Conservation (phyloP, 441 rosid species). For the Populus hybrid region DNA sequence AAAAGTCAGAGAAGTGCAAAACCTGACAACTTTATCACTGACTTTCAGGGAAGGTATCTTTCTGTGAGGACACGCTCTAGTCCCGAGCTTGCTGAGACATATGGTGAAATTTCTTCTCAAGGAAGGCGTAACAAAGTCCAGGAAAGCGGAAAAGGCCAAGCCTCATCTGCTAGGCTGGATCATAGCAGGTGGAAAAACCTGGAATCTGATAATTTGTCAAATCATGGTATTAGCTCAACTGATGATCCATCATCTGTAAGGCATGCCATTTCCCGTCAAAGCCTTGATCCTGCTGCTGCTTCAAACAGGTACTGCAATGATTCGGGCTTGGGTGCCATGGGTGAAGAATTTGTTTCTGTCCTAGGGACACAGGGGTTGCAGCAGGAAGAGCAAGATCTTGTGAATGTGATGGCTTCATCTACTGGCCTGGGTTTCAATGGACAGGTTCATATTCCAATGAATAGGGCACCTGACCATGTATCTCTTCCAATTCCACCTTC, state of each 20-base stretch:
- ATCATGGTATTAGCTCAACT: constrained; percentile 31
- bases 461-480: constrained; percentile 56
- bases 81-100: constrained; percentile 88
- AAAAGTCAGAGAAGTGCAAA: constrained; percentile 49
- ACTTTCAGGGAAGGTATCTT: constrained; percentile 61
- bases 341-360: constrained; percentile 55
- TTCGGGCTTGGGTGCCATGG: constrained; percentile 35
- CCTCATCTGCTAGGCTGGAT: constrained; percentile 45
- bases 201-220: constrained; percentile 48
- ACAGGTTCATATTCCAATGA: constrained; percentile 63
- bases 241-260: constrained; percentile 51
- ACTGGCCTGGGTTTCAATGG: constrained; percentile 66
- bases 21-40: constrained; percentile 49
- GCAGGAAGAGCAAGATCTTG: constrained; percentile 81
- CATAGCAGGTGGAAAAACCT: constrained; percentile 42
- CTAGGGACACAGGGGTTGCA: constrained; percentile 62
- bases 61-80: constrained; percentile 95
- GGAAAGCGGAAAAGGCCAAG: constrained; percentile 61
- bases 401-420: constrained; percentile 63
- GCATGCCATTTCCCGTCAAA: constrained; percentile 44
- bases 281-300: constrained; percentile 39
- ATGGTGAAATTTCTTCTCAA: constrained; percentile 51
- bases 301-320: constrained; percentile 49
- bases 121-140: constrained; percentile 46
- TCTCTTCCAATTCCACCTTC: constrained; percentile 60